Conservation (phyloP, 441 rosid species). For the Erodium moschatum region DNA sequence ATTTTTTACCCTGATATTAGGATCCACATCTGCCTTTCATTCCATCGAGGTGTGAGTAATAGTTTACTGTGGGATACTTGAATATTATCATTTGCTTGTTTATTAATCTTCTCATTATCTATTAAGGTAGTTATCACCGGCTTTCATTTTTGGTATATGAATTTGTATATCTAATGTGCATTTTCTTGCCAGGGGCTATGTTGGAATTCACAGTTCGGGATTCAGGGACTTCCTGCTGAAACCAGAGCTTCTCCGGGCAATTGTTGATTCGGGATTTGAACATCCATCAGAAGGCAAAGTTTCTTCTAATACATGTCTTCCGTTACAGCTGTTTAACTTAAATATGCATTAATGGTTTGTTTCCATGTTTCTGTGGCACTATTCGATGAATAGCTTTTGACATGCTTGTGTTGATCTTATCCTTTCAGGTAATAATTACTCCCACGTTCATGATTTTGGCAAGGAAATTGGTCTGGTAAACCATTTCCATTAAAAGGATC, state of each 20-base stretch:
- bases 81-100: neutral
- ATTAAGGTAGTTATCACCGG: neutral
- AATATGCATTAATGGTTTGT: neutral
- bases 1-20: neutral
- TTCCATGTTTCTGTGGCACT: neutral
- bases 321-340: neutral
- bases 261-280: slow-evolving; percentile 97
- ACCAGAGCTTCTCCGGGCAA: slow-evolving; percentile 96
- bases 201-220: slow-evolving; percentile 97
- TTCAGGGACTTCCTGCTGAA: slow-evolving; percentile 98
- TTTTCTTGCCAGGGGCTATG: slow-evolving; percentile 62
- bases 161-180: neutral
- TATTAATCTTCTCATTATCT: neutral
- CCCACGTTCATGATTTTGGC: slow-evolving; percentile 55
- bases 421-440: slow-evolving; percentile 62
- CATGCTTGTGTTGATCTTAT: neutral
- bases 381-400: neutral
- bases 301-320: neutral
- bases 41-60: too few relatives aligned
- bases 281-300: slow-evolving; percentile 93
- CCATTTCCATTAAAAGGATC: slow-evolving; percentile 56
- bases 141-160: neutral
- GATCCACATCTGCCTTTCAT: too few relatives aligned
- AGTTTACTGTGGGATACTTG: neutral
- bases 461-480: slow-evolving; percentile 49